These are phyloP conservation scores for Dioscorea dumetorum DNA, from an alignment of 106 monocot species.

Conservation along the genomic window DNA sequence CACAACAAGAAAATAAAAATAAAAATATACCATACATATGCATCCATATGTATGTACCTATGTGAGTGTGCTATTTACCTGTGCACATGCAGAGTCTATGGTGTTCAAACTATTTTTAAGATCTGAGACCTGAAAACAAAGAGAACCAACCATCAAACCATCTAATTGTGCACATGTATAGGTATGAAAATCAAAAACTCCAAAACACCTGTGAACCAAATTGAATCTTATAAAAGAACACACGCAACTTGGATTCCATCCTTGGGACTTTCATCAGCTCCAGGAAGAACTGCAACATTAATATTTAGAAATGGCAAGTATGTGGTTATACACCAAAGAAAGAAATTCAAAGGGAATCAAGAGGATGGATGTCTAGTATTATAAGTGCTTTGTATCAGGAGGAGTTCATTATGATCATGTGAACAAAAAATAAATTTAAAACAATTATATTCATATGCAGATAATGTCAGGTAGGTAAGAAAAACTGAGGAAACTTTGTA, in stretches of 20 bases:
- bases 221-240: slow-evolving; percentile 61
- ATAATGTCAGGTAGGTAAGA: no score
- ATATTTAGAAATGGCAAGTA: no score
- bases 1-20: background rate
- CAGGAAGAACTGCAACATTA: slow-evolving; percentile 48
- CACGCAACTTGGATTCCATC: slow-evolving; percentile 54
- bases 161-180: no score
- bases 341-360: no score
- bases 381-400: no score
- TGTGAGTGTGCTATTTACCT: slow-evolving; percentile 18
- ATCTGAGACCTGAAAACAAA: slow-evolving; percentile 48
- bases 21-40: background rate
- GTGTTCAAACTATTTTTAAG: slow-evolving; percentile 54
- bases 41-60: background rate
- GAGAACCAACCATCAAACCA: no score
- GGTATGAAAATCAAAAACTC: background rate
- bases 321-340: no score
- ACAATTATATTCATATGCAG: no score
- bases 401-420: no score
- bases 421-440: no score
- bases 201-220: background rate
- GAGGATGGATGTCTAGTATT: no score
- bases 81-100: slow-evolving; percentile 40
- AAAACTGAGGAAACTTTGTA: no score
- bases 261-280: slow-evolving; percentile 75